Percentiles rank a stretch among this genome's conserved stretches.
Conservation (phyloP, 2,329 filamentous ascomycete species). For the Colletotrichum paranaense region DNA sequence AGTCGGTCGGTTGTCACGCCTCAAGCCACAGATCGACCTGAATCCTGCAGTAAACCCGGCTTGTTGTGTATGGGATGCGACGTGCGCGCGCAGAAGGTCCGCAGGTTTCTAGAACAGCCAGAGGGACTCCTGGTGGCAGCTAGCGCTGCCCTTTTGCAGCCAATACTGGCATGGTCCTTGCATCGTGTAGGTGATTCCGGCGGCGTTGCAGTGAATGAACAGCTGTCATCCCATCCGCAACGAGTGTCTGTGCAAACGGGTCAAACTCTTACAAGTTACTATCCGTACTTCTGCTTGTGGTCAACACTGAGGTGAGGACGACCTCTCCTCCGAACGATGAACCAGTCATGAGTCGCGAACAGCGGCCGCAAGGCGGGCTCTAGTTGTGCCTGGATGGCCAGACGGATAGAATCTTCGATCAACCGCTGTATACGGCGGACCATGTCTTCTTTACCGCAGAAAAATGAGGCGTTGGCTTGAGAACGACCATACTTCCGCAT, state of each 20-base stretch:
- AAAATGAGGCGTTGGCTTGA: no score
- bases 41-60: constrained; percentile 33
- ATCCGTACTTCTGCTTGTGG: not conserved
- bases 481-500: not conserved
- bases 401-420: not conserved
- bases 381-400: not conserved
- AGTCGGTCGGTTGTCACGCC: constrained; percentile 32
- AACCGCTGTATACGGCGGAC: not conserved
- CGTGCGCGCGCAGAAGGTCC: constrained; percentile 8
- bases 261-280: not conserved
- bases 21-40: constrained; percentile 23
- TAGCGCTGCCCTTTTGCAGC: constrained; percentile 21
- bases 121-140: not conserved
- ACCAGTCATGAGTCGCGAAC: no score
- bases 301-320: not conserved
- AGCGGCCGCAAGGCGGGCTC: no score
- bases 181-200: not conserved
- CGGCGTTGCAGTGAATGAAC: not conserved
- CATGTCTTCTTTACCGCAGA: no score
- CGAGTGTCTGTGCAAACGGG: not conserved
- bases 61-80: not conserved
- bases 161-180: not conserved
- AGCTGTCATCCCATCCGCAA: constrained; percentile 3
- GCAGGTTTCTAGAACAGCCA: constrained; percentile 26
- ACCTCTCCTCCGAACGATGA: not conserved